Evolutionary conservation across 129 eudicot species (phyloP).

Genomic region (Scalesia atractyloides): DNA sequence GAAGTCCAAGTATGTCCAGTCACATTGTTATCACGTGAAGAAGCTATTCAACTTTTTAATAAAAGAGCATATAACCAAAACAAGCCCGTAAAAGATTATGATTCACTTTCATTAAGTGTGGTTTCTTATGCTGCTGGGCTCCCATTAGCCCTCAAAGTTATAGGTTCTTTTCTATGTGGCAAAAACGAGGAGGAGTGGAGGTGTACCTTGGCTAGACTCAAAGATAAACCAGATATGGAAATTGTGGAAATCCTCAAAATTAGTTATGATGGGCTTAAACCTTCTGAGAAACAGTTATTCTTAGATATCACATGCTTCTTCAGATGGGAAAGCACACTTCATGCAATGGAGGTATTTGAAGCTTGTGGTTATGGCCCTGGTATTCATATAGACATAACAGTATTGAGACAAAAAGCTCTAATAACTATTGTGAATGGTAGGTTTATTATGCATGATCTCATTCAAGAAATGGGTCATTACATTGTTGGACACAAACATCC

Average conservation of each 20-base stretch:
- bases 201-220: background rate
- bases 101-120: background rate
- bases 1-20: background rate
- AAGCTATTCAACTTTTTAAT: slow-evolving; percentile 1
- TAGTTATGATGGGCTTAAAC: background rate
- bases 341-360: background rate
- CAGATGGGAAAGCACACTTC: background rate
- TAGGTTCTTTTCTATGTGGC: slow-evolving; percentile 4
- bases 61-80: background rate
- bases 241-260: background rate
- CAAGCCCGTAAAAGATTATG: background rate
- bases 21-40: background rate
- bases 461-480: slow-evolving; percentile 1
- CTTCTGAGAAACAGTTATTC: background rate
- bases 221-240: background rate
- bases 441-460: background rate
- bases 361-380: background rate
- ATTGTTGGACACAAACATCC: background rate
- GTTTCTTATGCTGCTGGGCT: slow-evolving; percentile 6
- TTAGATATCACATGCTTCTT: background rate
- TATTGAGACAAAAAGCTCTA: background rate
- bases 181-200: slow-evolving; percentile 1
- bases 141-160: background rate
- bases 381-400: background rate
- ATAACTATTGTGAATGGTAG: background rate